Conservation (phyloP, 164 flowering plant species). For the Nymphaea thermarum region DNA sequence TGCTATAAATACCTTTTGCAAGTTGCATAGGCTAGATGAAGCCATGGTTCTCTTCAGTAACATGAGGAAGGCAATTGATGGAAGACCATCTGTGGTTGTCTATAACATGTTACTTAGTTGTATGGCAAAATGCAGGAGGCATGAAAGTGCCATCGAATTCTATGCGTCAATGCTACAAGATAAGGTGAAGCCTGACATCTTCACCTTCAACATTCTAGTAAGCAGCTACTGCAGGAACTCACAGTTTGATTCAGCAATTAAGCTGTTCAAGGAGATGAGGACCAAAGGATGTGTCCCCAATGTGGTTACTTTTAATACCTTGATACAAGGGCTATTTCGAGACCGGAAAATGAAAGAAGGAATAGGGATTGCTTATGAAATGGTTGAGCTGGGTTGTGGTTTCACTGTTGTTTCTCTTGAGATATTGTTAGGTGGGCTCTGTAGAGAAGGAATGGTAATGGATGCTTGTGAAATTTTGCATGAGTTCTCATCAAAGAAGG, state of each 20-base stretch:
- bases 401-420: slow-evolving; percentile 70
- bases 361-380: slow-evolving; percentile 69
- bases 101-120: slow-evolving; percentile 68
- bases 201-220: slow-evolving; percentile 67
- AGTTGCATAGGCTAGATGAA: slow-evolving; percentile 42
- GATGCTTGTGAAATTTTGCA: slow-evolving; percentile 43
- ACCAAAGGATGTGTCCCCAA: slow-evolving; percentile 57
- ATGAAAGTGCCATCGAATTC: slow-evolving; percentile 38
- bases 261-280: slow-evolving; percentile 74
- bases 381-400: slow-evolving; percentile 66
- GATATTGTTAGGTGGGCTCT: slow-evolving; percentile 66
- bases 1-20: slow-evolving; percentile 41
- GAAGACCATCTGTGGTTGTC: slow-evolving; percentile 43
- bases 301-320: slow-evolving; percentile 82
- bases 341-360: slow-evolving; percentile 57
- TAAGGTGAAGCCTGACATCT: slow-evolving; percentile 67
- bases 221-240: slow-evolving; percentile 52
- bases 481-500: slow-evolving; percentile 44
- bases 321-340: slow-evolving; percentile 60
- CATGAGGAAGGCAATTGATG: slow-evolving; percentile 64
- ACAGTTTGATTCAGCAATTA: slow-evolving; percentile 43
- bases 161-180: slow-evolving; percentile 48
- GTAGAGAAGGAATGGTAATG: slow-evolving; percentile 32
- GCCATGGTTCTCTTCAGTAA: slow-evolving; percentile 41
- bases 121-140: slow-evolving; percentile 34